Percentiles rank a stretch among this genome's conserved stretches.
Evolutionary conservation across 2,329 filamentous ascomycete species (phyloP).

Genomic region (Pseudogymnoascus sp.): DNA sequence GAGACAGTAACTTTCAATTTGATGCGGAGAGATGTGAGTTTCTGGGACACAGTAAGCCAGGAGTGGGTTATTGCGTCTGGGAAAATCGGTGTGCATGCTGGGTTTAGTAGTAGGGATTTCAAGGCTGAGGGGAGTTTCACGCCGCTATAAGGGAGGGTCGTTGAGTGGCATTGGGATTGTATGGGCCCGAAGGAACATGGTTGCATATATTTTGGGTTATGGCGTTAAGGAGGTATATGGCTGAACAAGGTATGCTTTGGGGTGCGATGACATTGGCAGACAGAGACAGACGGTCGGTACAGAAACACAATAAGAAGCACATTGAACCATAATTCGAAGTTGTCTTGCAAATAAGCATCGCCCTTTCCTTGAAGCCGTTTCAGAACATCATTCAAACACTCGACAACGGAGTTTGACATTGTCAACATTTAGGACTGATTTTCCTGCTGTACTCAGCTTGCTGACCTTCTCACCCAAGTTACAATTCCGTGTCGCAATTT

Average conservation of each 20-base stretch:
- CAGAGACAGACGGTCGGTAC: background rate
- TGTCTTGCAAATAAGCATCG: background rate
- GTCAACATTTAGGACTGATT: background rate
- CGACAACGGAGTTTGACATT: background rate
- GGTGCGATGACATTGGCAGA: background rate
- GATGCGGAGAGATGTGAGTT: constrained; percentile 62
- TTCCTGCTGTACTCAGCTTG: background rate
- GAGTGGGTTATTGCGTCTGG: constrained; percentile 57
- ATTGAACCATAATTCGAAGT: background rate
- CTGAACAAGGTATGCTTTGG: background rate
- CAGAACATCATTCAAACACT: background rate
- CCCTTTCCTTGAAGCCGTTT: background rate
- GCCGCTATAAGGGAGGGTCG: background rate
- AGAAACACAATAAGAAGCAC: background rate
- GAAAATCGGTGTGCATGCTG: constrained; percentile 32
- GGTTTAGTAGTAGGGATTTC: constrained; percentile 26
- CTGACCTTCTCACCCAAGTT: background rate
- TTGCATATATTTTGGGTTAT: background rate
- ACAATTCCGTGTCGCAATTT: background rate
- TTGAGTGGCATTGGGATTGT: background rate
- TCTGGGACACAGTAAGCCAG: constrained; percentile 60
- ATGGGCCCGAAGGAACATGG: background rate
- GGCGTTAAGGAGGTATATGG: background rate
- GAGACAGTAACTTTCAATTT: constrained; percentile 43
- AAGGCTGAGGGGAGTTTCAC: constrained; percentile 11